Percentiles rank a stretch among this genome's conserved stretches.
These are phyloP conservation scores for Monilinia polystroma DNA, from an alignment of 2,329 filamentous ascomycete genomes.

Conservation along the genomic window DNA sequence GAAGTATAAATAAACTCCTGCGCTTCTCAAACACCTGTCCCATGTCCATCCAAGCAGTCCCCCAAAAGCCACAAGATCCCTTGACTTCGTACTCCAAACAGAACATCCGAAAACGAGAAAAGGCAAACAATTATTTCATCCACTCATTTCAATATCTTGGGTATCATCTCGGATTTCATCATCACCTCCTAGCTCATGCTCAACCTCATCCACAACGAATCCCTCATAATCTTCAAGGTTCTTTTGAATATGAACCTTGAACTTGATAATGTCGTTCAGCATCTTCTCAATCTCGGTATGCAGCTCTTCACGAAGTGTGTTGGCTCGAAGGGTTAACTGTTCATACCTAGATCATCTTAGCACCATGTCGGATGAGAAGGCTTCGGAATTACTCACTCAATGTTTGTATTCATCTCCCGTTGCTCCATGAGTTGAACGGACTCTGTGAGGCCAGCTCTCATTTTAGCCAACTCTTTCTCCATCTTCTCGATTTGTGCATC, in stretches of 20 bases:
- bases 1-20: conserved; percentile 7
- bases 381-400: conserved; percentile 64
- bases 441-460: conserved; percentile 80
- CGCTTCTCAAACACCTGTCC: background rate
- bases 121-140: conserved; percentile 18
- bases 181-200: conserved; percentile 68
- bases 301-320: conserved; percentile 88
- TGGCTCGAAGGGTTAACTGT: conserved; percentile 81
- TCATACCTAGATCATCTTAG: conserved; percentile 65
- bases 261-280: conserved; percentile 95
- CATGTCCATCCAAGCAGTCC: background rate
- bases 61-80: background rate
- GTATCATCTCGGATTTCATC: conserved; percentile 58
- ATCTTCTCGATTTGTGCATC: conserved; percentile 98
- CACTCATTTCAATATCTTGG: conserved; percentile 48
- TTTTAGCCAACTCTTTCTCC: conserved; percentile 95
- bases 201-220: conserved; percentile 91
- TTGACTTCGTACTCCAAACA: conserved; percentile 2
- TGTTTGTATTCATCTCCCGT: conserved; percentile 92
- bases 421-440: conserved; percentile 91
- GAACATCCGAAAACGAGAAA: background rate
- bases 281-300: conserved; percentile 96
- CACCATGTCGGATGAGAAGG: background rate
- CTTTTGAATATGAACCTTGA: conserved; percentile 96
- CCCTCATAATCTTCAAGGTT: conserved; percentile 90